Evolutionary conservation across 2,329 filamentous ascomycete genomes (phyloP).

Genomic region (Diplodia mutila): DNA sequence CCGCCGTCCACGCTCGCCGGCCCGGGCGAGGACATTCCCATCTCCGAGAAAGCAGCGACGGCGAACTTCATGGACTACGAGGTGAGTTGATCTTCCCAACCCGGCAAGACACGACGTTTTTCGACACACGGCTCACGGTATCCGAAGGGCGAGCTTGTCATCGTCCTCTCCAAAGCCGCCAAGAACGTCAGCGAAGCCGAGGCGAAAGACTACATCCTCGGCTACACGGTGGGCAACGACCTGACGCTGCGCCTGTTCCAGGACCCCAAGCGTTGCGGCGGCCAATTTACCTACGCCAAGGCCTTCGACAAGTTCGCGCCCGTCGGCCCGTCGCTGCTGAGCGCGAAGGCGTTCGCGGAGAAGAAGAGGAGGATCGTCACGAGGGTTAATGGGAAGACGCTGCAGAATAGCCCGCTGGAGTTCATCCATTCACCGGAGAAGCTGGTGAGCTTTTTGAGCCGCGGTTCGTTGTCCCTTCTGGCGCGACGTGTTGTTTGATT

Average conservation of each 20-base stretch:
- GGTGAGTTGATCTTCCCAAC: not conserved
- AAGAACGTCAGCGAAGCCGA: conserved; percentile 27
- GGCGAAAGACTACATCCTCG: conserved; percentile 55
- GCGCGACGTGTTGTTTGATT: no score
- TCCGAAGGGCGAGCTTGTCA: not conserved
- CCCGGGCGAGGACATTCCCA: conserved; percentile 26
- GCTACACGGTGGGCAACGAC: conserved; percentile 30
- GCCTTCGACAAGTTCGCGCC: conserved; percentile 25
- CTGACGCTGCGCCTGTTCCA: conserved; percentile 29
- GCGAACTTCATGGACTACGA: not conserved
- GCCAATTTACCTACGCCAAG: conserved; percentile 24
- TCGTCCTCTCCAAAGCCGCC: conserved; percentile 26
- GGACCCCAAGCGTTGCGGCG: conserved; percentile 45
- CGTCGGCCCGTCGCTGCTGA: conserved; percentile 27
- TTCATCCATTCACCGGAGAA: conserved; percentile 3
- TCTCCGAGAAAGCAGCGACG: conserved; percentile 33
- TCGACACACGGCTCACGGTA: not conserved
- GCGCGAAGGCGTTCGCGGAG: conserved; percentile 2
- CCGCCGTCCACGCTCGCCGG: conserved; percentile 26
- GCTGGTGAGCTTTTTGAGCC: conserved; percentile 16
- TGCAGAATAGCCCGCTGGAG: conserved; percentile 13
- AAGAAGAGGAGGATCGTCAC: conserved; percentile 20
- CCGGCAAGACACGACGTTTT: not conserved
- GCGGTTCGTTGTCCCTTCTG: conserved; percentile 40
- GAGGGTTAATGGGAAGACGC: conserved; percentile 27